Conservation (phyloP, 495 filamentous ascomycete species). For the Penicillium dipodomyicola region DNA sequence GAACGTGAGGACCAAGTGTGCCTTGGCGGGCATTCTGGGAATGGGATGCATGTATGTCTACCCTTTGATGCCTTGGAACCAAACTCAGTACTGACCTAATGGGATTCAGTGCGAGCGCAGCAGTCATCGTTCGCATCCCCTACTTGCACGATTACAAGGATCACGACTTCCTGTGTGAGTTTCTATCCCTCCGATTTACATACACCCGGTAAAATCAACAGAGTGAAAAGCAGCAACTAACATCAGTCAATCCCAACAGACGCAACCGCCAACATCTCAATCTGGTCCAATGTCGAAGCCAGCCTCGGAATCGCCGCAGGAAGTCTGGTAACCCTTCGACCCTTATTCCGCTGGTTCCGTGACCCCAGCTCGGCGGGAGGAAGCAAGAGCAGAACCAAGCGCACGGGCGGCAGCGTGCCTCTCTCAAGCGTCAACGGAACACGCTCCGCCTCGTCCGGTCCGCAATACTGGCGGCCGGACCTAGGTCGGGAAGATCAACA, state of each 20-base stretch:
- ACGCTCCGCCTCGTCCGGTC: constrained; percentile 21
- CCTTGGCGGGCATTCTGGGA: constrained; percentile 38
- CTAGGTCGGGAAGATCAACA: constrained; percentile 28
- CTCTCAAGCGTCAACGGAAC: constrained; percentile 33
- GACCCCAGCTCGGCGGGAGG: constrained; percentile 32
- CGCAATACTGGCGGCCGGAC: constrained; percentile 38
- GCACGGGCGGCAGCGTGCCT: constrained; percentile 32
- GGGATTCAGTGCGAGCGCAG: constrained; percentile 33
- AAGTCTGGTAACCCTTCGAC: constrained; percentile 47
- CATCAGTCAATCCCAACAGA: constrained; percentile 20
- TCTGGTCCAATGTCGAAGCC: constrained; percentile 49
- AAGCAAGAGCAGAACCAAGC: constrained; percentile 25
- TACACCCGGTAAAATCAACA: background rate
- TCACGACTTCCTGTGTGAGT: constrained; percentile 34
- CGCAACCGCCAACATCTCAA: constrained; percentile 42
- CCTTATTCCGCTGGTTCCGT: constrained; percentile 47
- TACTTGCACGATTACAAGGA: constrained; percentile 33
- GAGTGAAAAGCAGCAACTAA: constrained; percentile 15
- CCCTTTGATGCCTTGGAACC: background rate
- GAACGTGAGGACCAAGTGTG: constrained; percentile 36
- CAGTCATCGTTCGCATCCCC: constrained; percentile 41
- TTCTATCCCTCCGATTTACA: background rate
- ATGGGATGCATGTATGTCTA: constrained; percentile 42
- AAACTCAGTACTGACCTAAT: background rate
- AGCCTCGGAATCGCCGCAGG: constrained; percentile 48